Evolutionary conservation across 73 alveolate genomes (phyloP), one percentile per base, ranked within the genome.

Genomic region (Stentor roeselii): DNA sequence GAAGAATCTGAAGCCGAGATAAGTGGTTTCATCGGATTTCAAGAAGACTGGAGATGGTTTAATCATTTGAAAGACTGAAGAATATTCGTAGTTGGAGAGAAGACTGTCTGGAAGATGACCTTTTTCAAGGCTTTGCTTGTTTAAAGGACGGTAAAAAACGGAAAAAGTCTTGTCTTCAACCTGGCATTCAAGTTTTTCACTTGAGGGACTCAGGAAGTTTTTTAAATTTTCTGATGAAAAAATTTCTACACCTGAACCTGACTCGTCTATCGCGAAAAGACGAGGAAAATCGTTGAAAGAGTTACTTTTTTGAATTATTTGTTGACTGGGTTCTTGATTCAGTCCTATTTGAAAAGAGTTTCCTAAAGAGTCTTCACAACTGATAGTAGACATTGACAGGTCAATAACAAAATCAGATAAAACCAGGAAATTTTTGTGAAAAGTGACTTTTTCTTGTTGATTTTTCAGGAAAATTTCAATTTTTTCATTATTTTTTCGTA

Each of bases 281-380:
- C 21, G 6, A 50, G 67, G 67, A 11, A 21, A 11, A 50, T 50
- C 21, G 67, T 11, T 21, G 21, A 50, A 50, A 11, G 6, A 11
- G 21, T 50, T 21, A 50, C 67, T 11, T 50, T 50, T 50, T 21
- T 6, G 6, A 50, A 6, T 50, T 11, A 50, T 50, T 11, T 11
- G 30, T 6, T 21, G 6, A 11, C 21, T 50, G 6, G 67, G 67
- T 11, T 50, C 67, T 50, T 6, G 21, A 50, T 11, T 11, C 21
- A 50, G 30, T 6, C 67, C 67, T 11, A 50, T 50, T 50, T 87
- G 91, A 83, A 93, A 95, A 0, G 88, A 86, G 86, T 95, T 95
- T 35, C 97, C 95, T 75, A 91, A 97, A 39, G 92, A 95, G 84
- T 95, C 99, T 80, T 86, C 78, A 60, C 95, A 93, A 91, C 93